A percentile compares a stretch with the other conserved stretches of the same genome.
Evolutionary conservation across 2,329 filamentous ascomycete species (phyloP).

Genomic region (Neophaeococcomyces aloes): DNA sequence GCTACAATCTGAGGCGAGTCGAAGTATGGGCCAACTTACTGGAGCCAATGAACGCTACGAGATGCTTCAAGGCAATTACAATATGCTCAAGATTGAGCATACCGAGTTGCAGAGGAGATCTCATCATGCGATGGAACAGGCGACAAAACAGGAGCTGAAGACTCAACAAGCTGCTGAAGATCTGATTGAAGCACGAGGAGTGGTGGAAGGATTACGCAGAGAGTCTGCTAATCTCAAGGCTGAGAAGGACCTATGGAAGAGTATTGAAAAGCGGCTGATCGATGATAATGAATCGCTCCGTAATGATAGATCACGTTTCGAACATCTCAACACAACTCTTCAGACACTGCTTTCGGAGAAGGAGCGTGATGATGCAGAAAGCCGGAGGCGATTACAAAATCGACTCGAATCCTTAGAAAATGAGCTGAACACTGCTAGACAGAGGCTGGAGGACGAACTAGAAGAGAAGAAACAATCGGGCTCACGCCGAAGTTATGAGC

Average conservation of each 20-base stretch:
- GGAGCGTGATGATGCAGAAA: slow-evolving; percentile 72
- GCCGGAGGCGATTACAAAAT: slow-evolving; percentile 64
- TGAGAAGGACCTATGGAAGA: slow-evolving; percentile 89
- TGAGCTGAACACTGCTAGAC: slow-evolving; percentile 67
- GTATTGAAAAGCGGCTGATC: slow-evolving; percentile 75
- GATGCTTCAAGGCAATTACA: slow-evolving; percentile 81
- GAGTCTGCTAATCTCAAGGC: slow-evolving; percentile 90
- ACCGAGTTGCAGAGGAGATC: slow-evolving; percentile 74
- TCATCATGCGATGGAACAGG: slow-evolving; percentile 64
- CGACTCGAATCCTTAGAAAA: slow-evolving; percentile 69
- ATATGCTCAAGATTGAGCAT: slow-evolving; percentile 74
- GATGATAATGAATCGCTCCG: slow-evolving; percentile 78
- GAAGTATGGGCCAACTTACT: slow-evolving; percentile 67
- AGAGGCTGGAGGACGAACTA: slow-evolving; percentile 69
- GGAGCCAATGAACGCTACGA: slow-evolving; percentile 76
- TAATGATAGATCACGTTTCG: slow-evolving; percentile 75
- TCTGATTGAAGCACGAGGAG: slow-evolving; percentile 70
- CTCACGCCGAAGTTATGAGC: slow-evolving; percentile 80
- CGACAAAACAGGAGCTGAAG: slow-evolving; percentile 79
- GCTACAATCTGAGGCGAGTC: slow-evolving; percentile 71
- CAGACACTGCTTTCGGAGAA: slow-evolving; percentile 89
- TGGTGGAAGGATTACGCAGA: slow-evolving; percentile 76
- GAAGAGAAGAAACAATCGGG: slow-evolving; percentile 77
- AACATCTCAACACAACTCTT: slow-evolving; percentile 69
- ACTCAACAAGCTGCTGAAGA: slow-evolving; percentile 91